Evolutionary conservation across 2,329 filamentous ascomycete genomes (phyloP), one percentile per base, ranked within the genome.

Genomic region (Xylaria sp.): DNA sequence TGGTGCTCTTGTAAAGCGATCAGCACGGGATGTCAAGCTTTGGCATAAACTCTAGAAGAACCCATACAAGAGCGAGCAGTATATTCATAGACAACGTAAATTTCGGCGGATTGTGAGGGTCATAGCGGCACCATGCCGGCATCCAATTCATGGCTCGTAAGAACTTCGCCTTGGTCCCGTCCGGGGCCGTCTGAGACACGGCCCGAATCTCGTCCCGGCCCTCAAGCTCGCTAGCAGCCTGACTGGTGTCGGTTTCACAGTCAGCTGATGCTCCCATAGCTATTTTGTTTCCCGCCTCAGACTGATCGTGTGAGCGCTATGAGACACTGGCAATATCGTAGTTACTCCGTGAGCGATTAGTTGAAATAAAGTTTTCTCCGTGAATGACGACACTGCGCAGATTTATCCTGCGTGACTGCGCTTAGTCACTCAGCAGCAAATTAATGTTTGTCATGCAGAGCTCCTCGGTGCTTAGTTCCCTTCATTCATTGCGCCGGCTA

Each of bases 61-160:
- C 4, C 74, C 80, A 71, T 72, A 86, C 91, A 74, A 91, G 85
- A 0, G 86, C 90, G 70, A 93, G 93, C 0, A 94, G 80, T 2
- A 93, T 77, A 74, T 94, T 94, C 76, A 93, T 82, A 2, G 83
- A 81, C 73, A 93, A 81, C 1, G 87, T 90, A 78, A 95, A 93
- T 38, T 85, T 82, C 0, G 90, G 90, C 7, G 92, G 92, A 63
- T 87, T 84, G 0, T 87, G 78, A 0, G 89, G 85, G 72, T 93
- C 85, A 81, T 90, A 94, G 54, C 92, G 88, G 77, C 91, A 92
- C 72, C 86, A 84, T 61, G 83, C 83, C 0, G 92, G 92, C 42
- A 87, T 88, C 85, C 87, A 92, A 42, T 81, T 82, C 17, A 90
- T 59, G 2, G 80, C 66, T 2, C 20, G 62, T 51, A 73, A 51